phyloP scores from a whole-genome alignment of 805 yeast genomes.

The Wickerhamomyces canadensis region DNA sequence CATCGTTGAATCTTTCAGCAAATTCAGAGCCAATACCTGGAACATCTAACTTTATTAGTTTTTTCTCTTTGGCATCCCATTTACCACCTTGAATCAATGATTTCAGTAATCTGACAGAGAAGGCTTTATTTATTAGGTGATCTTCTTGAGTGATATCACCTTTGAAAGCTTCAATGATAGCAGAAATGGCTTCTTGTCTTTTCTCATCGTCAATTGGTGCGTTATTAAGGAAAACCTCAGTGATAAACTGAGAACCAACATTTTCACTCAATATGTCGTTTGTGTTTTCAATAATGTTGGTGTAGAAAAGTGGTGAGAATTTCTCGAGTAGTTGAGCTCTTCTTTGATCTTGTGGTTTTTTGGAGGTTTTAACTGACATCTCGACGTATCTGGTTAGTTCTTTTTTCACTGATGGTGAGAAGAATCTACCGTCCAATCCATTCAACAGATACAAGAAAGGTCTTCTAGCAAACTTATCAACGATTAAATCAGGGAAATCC shows the following conservation, averaged over 20 bases:
- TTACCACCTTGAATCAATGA: conserved; percentile 80
- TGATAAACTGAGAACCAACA: conserved; percentile 77
- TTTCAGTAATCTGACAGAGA: conserved; percentile 68
- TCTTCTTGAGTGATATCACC: conserved; percentile 64
- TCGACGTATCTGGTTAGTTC: conserved; percentile 57
- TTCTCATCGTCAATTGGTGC: conserved; percentile 34
- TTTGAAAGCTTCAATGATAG: conserved; percentile 51
- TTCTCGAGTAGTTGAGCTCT: conserved; percentile 59
- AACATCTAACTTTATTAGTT: conserved; percentile 37
- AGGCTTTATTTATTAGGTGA: conserved; percentile 68
- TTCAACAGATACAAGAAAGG: conserved; percentile 78
- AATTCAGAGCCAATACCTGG: conserved; percentile 53
- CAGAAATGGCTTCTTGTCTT: conserved; percentile 45
- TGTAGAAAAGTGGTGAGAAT: conserved; percentile 62
- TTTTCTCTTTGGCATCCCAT: conserved; percentile 64
- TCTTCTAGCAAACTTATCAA: conserved; percentile 78
- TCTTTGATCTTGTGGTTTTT: conserved; percentile 77
- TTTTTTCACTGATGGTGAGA: conserved; percentile 63
- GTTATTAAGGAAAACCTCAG: conserved; percentile 65
- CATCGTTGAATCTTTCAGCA: conserved; percentile 47
- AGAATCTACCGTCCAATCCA: conserved; percentile 78
- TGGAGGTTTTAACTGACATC: conserved; percentile 64
- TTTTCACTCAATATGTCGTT: conserved; percentile 55
- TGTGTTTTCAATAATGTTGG: conserved; percentile 46
- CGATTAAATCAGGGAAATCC: conserved; percentile 47